Percentiles rank a stretch among this genome's conserved stretches.
These are phyloP conservation scores for Botrytis aclada DNA, from an alignment of 2,329 filamentous ascomycete species.

Conservation along the genomic window DNA sequence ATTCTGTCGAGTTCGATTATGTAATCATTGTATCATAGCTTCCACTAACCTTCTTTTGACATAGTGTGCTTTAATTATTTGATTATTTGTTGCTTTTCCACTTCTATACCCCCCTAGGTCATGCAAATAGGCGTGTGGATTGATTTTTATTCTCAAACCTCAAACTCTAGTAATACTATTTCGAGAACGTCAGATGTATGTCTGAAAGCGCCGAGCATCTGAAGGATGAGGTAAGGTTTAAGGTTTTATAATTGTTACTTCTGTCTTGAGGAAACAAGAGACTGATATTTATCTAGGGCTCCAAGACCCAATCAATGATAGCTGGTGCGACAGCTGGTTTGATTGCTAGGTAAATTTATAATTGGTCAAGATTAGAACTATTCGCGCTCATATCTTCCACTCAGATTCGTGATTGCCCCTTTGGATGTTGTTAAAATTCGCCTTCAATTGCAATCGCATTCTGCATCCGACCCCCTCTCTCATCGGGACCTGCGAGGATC, in stretches of 20 bases:
- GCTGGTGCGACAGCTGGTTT: constrained; percentile 75
- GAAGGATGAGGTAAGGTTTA: constrained; percentile 28
- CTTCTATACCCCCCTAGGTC: neutral
- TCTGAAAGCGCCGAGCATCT: constrained; percentile 39
- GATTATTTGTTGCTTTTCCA: neutral
- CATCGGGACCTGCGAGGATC: constrained; percentile 47
- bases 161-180: constrained; percentile 6
- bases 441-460: constrained; percentile 87
- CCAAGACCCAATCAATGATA: constrained; percentile 61
- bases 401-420: constrained; percentile 85
- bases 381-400: constrained; percentile 16
- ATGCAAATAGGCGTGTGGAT: neutral
- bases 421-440: constrained; percentile 98
- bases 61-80: neutral
- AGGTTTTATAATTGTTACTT: neutral
- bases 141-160: neutral
- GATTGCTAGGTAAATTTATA: constrained; percentile 65
- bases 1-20: neutral
- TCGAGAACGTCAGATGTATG: constrained; percentile 25
- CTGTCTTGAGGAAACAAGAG: neutral
- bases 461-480: constrained; percentile 65
- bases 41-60: neutral
- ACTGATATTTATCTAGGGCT: constrained; percentile 48
- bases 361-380: neutral
- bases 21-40: neutral